Evolutionary conservation across 805 yeast species (phyloP).

Genomic region (Lipomyces sp.): DNA sequence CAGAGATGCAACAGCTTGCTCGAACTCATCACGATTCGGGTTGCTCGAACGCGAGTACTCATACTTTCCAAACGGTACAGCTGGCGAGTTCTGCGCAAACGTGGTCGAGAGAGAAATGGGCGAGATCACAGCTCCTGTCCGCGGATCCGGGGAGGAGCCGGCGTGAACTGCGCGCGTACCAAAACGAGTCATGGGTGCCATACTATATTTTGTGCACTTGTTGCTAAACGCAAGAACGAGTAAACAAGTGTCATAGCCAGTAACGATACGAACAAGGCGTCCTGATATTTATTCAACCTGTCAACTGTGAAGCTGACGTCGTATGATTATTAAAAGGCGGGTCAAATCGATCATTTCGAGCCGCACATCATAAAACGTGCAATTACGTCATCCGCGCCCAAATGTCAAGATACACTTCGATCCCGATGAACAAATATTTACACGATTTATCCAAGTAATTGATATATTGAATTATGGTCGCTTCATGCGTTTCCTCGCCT

Average conservation of each 20-base stretch:
- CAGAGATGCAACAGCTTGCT: conserved; percentile 74
- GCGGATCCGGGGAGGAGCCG: conserved; percentile 71
- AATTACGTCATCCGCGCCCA: not conserved
- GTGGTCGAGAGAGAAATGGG: conserved; percentile 85
- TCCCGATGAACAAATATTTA: not conserved
- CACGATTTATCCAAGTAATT: not conserved
- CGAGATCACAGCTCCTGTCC: conserved; percentile 85
- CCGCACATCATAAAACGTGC: conserved; percentile 11
- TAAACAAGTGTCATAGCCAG: not conserved
- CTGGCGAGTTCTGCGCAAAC: conserved; percentile 78
- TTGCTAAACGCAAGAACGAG: not conserved
- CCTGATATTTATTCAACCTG: not conserved
- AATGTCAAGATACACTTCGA: no score
- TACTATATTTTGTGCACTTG: not conserved
- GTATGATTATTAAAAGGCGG: no score
- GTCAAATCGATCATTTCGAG: conserved; percentile 2
- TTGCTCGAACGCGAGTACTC: conserved; percentile 86
- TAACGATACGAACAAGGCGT: not conserved
- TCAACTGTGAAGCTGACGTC: no score
- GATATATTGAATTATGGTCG: not conserved
- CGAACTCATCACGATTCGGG: conserved; percentile 85
- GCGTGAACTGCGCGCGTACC: conserved; percentile 86
- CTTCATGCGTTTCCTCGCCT: conserved; percentile 16
- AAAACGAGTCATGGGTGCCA: conserved; percentile 49
- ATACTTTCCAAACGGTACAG: conserved; percentile 74